A percentile compares a stretch with the other conserved stretches of the same genome.
These are phyloP conservation scores for Penicillium freii DNA, from an alignment of 2,329 filamentous ascomycete species.

Conservation along the genomic window DNA sequence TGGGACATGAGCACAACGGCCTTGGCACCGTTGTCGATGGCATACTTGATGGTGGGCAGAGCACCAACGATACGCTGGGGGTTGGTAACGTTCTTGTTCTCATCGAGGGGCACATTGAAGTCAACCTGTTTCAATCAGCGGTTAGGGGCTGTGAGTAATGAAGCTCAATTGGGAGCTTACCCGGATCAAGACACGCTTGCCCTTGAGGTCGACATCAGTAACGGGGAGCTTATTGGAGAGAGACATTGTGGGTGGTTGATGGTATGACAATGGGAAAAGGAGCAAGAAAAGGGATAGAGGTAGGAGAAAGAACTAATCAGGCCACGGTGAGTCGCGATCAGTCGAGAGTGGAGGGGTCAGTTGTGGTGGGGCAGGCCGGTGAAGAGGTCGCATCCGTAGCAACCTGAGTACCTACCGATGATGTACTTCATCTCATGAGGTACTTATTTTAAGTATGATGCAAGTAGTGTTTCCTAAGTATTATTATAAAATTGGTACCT, in stretches of 20 bases:
- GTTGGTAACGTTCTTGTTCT: slow-evolving; percentile 92
- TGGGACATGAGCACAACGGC: slow-evolving; percentile 97
- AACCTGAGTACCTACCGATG: slow-evolving; percentile 10
- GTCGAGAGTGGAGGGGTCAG: slow-evolving; percentile 23
- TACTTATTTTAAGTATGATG: slow-evolving; percentile 1
- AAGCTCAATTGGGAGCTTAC: slow-evolving; percentile 56
- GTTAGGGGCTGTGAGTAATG: slow-evolving; percentile 2
- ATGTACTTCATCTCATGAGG: slow-evolving; percentile 7
- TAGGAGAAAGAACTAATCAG: slow-evolving; percentile 20
- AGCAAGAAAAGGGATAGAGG: slow-evolving; percentile 6
- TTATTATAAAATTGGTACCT: slow-evolving; percentile 4
- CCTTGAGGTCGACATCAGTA: slow-evolving; percentile 93
- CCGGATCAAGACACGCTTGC: slow-evolving; percentile 95
- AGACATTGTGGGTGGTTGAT: slow-evolving; percentile 67
- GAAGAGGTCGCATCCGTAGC: slow-evolving; percentile 19
- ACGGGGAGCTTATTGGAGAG: slow-evolving; percentile 98
- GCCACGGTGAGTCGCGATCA: slow-evolving; percentile 27
- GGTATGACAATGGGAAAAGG: slow-evolving; percentile 11
- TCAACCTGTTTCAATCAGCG: slow-evolving; percentile 66
- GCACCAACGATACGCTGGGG: slow-evolving; percentile 97
- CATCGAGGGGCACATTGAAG: slow-evolving; percentile 98
- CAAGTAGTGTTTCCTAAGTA: background rate
- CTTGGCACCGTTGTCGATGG: slow-evolving; percentile 85
- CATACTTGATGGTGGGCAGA: slow-evolving; percentile 91
- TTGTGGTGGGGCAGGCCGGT: slow-evolving; percentile 27